phyloP scores from a whole-genome alignment of 768 basidiomycete genomes.

The Naganishia vaughanmartiniae region DNA sequence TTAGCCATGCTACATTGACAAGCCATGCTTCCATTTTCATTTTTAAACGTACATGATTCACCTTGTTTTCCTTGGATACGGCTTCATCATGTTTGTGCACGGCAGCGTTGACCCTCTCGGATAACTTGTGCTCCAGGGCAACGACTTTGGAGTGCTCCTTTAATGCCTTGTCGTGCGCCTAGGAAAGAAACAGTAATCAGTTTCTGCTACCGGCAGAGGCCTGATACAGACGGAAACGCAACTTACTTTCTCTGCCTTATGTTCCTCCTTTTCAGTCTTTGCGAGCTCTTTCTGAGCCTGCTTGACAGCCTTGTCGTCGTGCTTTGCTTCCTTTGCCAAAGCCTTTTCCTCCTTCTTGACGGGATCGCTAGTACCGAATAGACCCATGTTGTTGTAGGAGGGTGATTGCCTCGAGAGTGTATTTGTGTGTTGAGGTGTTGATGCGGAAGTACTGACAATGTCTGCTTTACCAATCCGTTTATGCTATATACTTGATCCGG shows the following conservation, averaged over 20 bases:
- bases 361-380: conserved; percentile 44
- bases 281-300: conserved; percentile 60
- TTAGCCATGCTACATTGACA: background rate
- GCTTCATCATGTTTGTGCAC: conserved; percentile 60
- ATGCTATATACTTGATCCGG: too few relatives aligned
- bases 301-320: conserved; percentile 59
- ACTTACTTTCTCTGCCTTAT: background rate
- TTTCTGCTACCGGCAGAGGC: background rate
- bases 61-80: conserved; percentile 36
- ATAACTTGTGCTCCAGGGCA: conserved; percentile 58
- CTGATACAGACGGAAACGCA: background rate
- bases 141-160: conserved; percentile 58
- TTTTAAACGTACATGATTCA: conserved; percentile 26
- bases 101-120: conserved; percentile 60
- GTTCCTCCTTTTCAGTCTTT: background rate
- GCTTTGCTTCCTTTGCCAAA: conserved; percentile 54
- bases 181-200: conserved; percentile 23
- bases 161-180: conserved; percentile 58
- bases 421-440: background rate
- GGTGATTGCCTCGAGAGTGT: too few relatives aligned
- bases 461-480: too few relatives aligned
- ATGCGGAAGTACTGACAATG: too few relatives aligned
- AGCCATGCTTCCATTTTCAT: too few relatives aligned
- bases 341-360: conserved; percentile 44
- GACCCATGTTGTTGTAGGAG: conserved; percentile 38